Conservation (phyloP, 345 rosid species). For the Eucalyptus cladocalyx region DNA sequence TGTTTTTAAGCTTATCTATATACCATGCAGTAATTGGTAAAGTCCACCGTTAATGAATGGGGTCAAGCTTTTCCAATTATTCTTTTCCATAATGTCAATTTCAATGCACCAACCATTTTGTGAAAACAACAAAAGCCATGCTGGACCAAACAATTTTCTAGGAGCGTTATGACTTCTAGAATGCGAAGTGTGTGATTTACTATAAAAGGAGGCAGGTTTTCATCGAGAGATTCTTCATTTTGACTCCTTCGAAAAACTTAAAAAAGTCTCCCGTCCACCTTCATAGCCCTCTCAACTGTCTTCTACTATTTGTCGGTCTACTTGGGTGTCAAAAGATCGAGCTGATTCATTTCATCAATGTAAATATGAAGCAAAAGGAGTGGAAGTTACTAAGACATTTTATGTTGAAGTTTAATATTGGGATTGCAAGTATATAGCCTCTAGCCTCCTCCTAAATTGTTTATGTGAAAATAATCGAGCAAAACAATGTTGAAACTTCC, state of each 20-base stretch:
- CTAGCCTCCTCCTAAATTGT: not conserved
- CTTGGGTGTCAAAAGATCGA: not conserved
- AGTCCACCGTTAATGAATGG: no score
- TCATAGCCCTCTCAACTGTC: not conserved
- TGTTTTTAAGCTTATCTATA: no score
- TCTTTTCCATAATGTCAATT: not conserved
- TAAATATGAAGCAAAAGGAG: not conserved
- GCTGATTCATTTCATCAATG: not conserved
- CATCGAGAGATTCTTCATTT: not conserved
- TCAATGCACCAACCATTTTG: not conserved
- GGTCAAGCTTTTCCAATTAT: no score
- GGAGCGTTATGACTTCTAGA: not conserved
- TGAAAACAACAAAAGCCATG: not conserved
- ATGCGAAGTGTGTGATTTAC: not conserved
- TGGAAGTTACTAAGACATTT: not conserved
- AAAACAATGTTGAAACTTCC: not conserved
- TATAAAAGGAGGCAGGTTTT: not conserved
- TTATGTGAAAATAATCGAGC: not conserved
- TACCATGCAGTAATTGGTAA: no score
- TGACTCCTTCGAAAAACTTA: not conserved
- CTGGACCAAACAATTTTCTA: not conserved
- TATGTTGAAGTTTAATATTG: not conserved
- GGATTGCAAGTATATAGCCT: not conserved
- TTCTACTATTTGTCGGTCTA: not conserved
- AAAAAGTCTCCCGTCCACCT: not conserved